Conservation (phyloP, 2,329 filamentous ascomycete species). For the Lithohypha guttulata region DNA sequence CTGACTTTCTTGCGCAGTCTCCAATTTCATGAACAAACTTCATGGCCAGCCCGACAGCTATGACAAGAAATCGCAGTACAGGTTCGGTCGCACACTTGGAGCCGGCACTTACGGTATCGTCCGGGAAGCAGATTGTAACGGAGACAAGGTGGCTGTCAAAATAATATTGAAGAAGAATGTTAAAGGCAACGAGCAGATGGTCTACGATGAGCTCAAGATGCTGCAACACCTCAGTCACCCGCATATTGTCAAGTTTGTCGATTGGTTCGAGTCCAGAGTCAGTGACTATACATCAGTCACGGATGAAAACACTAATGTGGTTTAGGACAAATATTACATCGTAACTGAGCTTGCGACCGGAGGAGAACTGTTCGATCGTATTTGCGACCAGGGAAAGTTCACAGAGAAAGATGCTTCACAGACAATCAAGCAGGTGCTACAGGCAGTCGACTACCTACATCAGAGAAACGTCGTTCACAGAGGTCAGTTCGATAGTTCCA, state of each 20-base stretch:
- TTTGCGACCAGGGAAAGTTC: constrained; percentile 95
- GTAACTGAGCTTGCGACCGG: constrained; percentile 93
- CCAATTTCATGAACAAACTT: constrained; percentile 87
- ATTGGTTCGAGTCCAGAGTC: constrained; percentile 98
- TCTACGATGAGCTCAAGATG: constrained; percentile 93
- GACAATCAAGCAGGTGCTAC: constrained; percentile 87
- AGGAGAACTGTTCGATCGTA: constrained; percentile 93
- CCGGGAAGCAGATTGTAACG: constrained; percentile 76
- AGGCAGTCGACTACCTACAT: constrained; percentile 89
- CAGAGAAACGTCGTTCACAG: constrained; percentile 90
- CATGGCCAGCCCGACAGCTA: constrained; percentile 96
- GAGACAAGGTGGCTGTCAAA: constrained; percentile 88
- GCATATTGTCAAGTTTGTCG: constrained; percentile 92
- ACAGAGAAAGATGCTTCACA: constrained; percentile 96
- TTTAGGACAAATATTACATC: constrained; percentile 99
- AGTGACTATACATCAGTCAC: neutral
- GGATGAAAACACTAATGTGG: constrained; percentile 9
- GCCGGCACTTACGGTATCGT: constrained; percentile 98
- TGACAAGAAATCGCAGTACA: constrained; percentile 95
- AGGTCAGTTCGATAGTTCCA: constrained; percentile 46
- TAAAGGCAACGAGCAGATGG: constrained; percentile 96
- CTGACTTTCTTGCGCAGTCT: constrained; percentile 45
- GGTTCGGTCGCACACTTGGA: constrained; percentile 84
- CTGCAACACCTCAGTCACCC: constrained; percentile 82
- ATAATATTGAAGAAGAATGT: constrained; percentile 99